Percentiles rank a stretch among this genome's conserved stretches.
Conservation (phyloP, 352 stramenopile species). For the Elongisporangium prolatum region DNA sequence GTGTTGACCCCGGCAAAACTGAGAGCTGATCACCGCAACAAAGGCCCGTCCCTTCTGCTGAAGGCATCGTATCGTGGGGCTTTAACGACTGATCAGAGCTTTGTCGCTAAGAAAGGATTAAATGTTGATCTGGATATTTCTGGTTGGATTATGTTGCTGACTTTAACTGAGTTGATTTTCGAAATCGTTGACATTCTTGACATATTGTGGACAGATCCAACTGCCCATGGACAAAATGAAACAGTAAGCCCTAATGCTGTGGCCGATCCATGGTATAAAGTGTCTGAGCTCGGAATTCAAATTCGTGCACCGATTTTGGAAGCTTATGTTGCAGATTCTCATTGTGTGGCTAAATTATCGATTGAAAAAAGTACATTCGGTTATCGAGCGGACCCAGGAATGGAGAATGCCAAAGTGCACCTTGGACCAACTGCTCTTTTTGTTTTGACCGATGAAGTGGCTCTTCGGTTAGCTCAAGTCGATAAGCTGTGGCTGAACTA, state of each 20-base stretch:
- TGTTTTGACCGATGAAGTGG: conserved; percentile 84
- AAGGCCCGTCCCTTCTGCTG: conserved; percentile 49
- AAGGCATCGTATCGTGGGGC: conserved; percentile 65
- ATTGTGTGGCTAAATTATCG: conserved; percentile 84
- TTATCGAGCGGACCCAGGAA: conserved; percentile 52
- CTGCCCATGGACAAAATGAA: conserved; percentile 6
- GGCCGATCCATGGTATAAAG: conserved; percentile 40
- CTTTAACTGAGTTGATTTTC: conserved; percentile 61
- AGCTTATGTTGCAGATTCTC: conserved; percentile 81
- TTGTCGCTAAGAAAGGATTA: conserved; percentile 56
- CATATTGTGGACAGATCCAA: conserved; percentile 52
- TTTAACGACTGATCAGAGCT: conserved; percentile 27
- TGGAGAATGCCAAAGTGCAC: conserved; percentile 66
- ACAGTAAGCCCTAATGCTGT: conserved; percentile 5
- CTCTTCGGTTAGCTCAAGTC: conserved; percentile 77
- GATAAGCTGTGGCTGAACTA: conserved; percentile 79
- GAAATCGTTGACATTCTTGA: conserved; percentile 70
- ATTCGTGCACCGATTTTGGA: conserved; percentile 80
- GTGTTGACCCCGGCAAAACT: conserved; percentile 65
- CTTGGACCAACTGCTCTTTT: conserved; percentile 77
- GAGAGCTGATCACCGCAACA: conserved; percentile 52
- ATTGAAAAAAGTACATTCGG: conserved; percentile 73
- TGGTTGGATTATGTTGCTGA: conserved; percentile 76
- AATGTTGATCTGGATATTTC: conserved; percentile 65
- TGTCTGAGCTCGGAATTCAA: conserved; percentile 62